Conservation (phyloP, 2,329 filamentous ascomycete species). For the Penicillium sp. region DNA sequence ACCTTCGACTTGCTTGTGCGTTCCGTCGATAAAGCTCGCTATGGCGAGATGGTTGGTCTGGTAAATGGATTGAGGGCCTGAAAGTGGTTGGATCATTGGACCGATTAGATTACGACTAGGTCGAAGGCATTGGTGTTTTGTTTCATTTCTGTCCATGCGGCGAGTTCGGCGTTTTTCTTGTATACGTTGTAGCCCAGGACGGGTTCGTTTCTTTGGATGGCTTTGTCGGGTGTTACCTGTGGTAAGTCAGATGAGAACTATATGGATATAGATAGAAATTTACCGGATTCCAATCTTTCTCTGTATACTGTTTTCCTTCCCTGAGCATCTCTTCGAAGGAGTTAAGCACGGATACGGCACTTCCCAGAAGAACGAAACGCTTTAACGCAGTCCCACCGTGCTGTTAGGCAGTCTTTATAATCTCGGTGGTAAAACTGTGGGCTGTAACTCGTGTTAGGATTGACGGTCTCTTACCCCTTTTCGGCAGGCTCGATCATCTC, state of each 20-base stretch:
- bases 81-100: constrained; percentile 20
- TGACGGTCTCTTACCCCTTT: neutral
- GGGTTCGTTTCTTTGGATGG: neutral
- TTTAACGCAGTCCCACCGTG: constrained; percentile 3
- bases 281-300: constrained; percentile 10
- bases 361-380: constrained; percentile 37
- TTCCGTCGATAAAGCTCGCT: constrained; percentile 23
- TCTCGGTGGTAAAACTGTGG: neutral
- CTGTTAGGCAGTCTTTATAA: neutral
- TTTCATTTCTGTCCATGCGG: constrained; percentile 18
- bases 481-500: constrained; percentile 56
- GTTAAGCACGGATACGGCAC: constrained; percentile 27
- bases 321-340: constrained; percentile 20
- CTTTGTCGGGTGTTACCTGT: neutral
- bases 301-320: constrained; percentile 22
- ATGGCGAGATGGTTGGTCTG: constrained; percentile 23
- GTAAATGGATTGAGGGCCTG: constrained; percentile 17
- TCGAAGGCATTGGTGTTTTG: constrained; percentile 11
- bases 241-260: neutral
- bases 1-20: constrained; percentile 13
- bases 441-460: neutral
- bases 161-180: constrained; percentile 10
- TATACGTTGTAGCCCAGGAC: neutral
- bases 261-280: neutral
- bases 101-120: constrained; percentile 17